Evolutionary conservation across 768 basidiomycete species (phyloP).

Genomic region (Tulasnella sp.): DNA sequence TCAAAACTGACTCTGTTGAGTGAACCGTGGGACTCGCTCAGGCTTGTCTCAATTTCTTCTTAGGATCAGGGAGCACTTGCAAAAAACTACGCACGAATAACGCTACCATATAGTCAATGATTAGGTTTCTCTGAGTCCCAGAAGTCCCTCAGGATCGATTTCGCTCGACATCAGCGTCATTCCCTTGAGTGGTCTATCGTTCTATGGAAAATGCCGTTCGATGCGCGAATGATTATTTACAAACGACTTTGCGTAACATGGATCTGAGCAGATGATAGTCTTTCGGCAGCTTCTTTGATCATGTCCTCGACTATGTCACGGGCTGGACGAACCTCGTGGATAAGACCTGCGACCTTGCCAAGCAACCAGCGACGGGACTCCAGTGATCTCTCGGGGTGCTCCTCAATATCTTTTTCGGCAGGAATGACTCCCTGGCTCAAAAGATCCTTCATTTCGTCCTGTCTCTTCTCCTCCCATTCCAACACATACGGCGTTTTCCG

Average conservation of each 20-base stretch:
- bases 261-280: background rate
- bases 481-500: conserved; percentile 66
- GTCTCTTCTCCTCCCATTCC: conserved; percentile 58
- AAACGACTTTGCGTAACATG: background rate
- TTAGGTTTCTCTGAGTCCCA: too few species aligned
- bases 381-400: conserved; percentile 53
- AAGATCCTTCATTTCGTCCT: conserved; percentile 46
- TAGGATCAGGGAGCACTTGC: too few species aligned
- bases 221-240: too few species aligned
- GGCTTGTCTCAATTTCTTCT: too few species aligned
- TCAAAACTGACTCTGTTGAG: too few species aligned
- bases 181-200: too few species aligned
- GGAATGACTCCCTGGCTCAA: conserved; percentile 58
- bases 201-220: too few species aligned
- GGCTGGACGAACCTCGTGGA: conserved; percentile 67
- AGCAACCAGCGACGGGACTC: conserved; percentile 48
- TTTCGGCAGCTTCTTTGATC: background rate
- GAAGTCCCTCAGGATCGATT: too few species aligned
- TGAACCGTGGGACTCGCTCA: too few species aligned
- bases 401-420: conserved; percentile 58
- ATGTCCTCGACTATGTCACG: conserved; percentile 56
- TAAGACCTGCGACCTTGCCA: conserved; percentile 66
- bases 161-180: too few species aligned
- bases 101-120: too few species aligned
- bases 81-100: too few species aligned